Evolutionary conservation across 768 basidiomycete species (phyloP), one percentile per base, ranked within the genome.

Genomic region (Pisolithus microcarpus): DNA sequence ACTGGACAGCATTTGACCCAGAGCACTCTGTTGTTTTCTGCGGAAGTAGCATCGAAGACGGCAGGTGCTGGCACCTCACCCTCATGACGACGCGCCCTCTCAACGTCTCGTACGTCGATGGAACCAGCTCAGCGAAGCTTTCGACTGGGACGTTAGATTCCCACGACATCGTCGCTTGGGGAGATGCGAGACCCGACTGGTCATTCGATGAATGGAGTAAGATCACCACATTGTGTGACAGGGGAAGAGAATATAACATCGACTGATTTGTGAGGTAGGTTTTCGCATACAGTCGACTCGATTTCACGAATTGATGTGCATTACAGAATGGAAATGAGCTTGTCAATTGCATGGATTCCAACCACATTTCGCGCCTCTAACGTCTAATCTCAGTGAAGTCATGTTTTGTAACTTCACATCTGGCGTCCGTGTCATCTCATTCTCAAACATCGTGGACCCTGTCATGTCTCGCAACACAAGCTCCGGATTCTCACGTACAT

Each of bases 241-340:
- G 71, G 71, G 69, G 64, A 3, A 58, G 57, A 40, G 45, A 51
- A 24, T 50, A 64, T 6, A 64, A 61, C 4, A 30, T 72, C 5
- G 71, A 71, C 39, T n/a, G n/a, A 71, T 69, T 69, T 38, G 61
- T 70, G 57, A 52, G 8, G 30, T 30, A 10, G 8, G 30, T 30
- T 30, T 30, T 30, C 8, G 30, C 30, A 9, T 30, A 30, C 3
- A 30, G 10, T 9, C 8, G 30, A 9, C 10, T 10, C 10, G 30
- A 1, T 10, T 9, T 10, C 30, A 30, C 7, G 30, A 30, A 30
- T 30, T 30, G 8, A 30, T 10, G 6, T 30, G 30, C 30, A 30
- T 16, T 43, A 5, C 24, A 75, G 72, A 53, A 75, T 76, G 75
- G 72, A 76, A 66, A 70, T 72, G 68, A 68, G 75, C 54, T 76